A percentile compares a stretch with the other conserved stretches of the same genome.
These are phyloP conservation scores for Orobanche coerulescens DNA, from an alignment of 257 asterid genomes.

Conservation along the genomic window DNA sequence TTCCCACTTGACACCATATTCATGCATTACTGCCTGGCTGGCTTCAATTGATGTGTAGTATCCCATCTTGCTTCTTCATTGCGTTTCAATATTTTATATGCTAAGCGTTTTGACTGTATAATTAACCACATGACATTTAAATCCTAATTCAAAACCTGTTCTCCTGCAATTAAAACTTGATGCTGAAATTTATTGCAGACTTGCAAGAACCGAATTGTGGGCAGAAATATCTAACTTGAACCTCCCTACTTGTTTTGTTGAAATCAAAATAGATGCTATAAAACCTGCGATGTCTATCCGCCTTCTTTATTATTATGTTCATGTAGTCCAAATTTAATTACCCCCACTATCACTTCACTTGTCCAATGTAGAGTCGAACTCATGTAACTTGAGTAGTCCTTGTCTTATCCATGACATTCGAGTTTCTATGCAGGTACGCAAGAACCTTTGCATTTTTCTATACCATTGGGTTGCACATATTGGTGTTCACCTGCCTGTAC, in stretches of 20 bases:
- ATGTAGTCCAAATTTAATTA: background rate
- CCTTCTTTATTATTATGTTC: background rate
- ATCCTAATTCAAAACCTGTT: no score
- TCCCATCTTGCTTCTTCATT: background rate
- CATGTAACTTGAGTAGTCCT: background rate
- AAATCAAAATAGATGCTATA: background rate
- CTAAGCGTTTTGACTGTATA: background rate
- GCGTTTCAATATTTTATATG: background rate
- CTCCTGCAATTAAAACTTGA: no score
- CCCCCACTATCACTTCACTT: no score
- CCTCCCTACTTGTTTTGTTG: background rate
- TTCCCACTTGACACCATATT: background rate
- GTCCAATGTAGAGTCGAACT: background rate
- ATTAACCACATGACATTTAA: background rate
- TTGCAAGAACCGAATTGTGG: background rate
- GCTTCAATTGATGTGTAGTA: background rate
- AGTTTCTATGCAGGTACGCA: slow-evolving; percentile 59
- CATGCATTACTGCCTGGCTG: background rate
- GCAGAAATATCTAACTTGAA: background rate
- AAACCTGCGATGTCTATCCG: background rate
- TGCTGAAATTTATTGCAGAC: background rate
- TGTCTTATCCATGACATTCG: slow-evolving; percentile 4
- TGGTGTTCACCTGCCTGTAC: slow-evolving; percentile 94
- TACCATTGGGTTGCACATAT: slow-evolving; percentile 85
- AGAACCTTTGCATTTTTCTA: slow-evolving; percentile 94